Evolutionary conservation across 441 rosid genomes (phyloP), one percentile per base, ranked within the genome.

Genomic region (Metrosideros polymorpha): DNA sequence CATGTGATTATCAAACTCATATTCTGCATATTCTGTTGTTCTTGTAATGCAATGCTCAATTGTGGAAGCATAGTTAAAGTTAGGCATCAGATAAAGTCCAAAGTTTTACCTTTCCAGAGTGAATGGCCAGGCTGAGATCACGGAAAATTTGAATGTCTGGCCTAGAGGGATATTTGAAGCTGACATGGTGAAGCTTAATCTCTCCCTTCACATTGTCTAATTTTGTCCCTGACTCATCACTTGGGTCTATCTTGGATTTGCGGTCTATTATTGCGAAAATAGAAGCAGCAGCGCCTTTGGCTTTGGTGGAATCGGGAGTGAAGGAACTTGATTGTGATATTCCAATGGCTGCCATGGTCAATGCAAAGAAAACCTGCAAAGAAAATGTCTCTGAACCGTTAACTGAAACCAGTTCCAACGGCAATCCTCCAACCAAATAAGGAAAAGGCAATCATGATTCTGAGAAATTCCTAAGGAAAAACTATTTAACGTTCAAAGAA

Each of bases 161-260:
- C 17, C 87, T 59, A 59, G 87, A 86, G 14, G 87, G 87, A 66
- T 86, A 86, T 18, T 49, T 82, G 50, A 86, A 82, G 87, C 87
- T 86, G 50, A 86, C 25, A 53, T 86, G 87, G 43, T 18, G 25
- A 75, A 86, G n/a, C 76, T 86, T 79, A 6, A 82, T 82, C 30
- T 86, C 87, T 43, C 87, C 87, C 13, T 82, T 86, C 55, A 86
- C 56, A 8, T 56, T 50, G 22, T 17, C 56, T 49, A 86, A 59
- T 39, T 42, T 45, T 13, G 42, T 82, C 39, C 87, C 84, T 6
- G 84, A 86, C 54, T 57, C 87, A 49, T 86, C 56, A 13, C 79
- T 86, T 13, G 87, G 61, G 77, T 82, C 87, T 6, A 57, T 82
- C 84, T 86, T 86, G 29, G 87, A 86, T 49, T 86, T 43, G 12